Percentiles rank a stretch among this genome's conserved stretches.
Conservation (phyloP, 2,329 filamentous ascomycete genomes). For the Aureobasidium subglaciale region DNA sequence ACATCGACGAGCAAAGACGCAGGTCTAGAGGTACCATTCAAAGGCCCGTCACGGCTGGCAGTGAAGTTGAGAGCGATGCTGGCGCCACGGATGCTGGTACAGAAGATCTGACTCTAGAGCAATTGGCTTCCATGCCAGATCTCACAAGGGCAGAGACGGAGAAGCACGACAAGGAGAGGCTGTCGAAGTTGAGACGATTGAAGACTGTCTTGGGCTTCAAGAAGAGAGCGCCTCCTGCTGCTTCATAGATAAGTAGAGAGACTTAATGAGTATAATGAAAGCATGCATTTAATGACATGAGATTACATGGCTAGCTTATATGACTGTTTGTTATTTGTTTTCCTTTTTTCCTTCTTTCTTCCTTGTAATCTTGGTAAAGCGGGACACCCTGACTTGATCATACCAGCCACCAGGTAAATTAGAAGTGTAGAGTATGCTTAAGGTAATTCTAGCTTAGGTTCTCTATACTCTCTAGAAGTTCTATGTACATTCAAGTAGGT, state of each 20-base stretch:
- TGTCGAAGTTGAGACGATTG: constrained; percentile 27
- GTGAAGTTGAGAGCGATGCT: constrained; percentile 6
- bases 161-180: constrained; percentile 28
- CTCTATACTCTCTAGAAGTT: too few species aligned
- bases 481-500: too few species aligned
- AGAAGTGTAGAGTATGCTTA: too few species aligned
- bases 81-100: constrained; percentile 15
- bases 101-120: constrained; percentile 1
- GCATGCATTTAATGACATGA: too few species aligned
- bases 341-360: too few species aligned
- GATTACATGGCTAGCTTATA: neutral
- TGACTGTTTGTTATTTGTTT: too few species aligned
- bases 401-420: too few species aligned
- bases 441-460: too few species aligned
- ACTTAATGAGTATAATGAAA: neutral
- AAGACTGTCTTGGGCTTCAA: constrained; percentile 31
- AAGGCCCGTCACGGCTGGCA: neutral
- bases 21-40: constrained; percentile 18
- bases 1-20: constrained; percentile 26
- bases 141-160: constrained; percentile 25
- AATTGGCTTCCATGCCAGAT: neutral
- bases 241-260: neutral
- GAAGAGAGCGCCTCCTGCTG: constrained; percentile 4
- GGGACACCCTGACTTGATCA: too few species aligned
- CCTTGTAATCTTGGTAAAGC: too few species aligned